phyloP scores from a whole-genome alignment of 2,329 filamentous ascomycete species.

The Pseudogymnoascus sp. region DNA sequence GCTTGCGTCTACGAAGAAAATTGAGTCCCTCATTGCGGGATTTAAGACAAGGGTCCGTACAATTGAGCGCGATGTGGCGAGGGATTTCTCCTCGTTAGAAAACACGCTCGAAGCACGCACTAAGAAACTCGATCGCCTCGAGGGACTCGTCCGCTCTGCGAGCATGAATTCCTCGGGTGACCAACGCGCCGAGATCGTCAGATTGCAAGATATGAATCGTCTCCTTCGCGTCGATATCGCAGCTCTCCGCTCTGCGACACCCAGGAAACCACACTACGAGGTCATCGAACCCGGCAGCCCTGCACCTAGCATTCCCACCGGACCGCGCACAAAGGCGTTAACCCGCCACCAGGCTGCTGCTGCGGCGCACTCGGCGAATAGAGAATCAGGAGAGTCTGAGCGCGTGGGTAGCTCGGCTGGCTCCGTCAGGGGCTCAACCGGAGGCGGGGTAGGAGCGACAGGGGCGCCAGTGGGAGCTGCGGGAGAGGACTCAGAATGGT shows the following conservation, averaged over 20 bases:
- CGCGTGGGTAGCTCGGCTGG: not conserved
- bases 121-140: conserved; percentile 81
- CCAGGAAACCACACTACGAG: conserved; percentile 41
- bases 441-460: not conserved
- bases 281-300: conserved; percentile 24
- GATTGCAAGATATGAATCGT: conserved; percentile 54
- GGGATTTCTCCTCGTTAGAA: conserved; percentile 83
- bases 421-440: not conserved
- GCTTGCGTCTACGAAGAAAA: conserved; percentile 73
- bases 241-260: conserved; percentile 57
- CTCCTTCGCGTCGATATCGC: conserved; percentile 58
- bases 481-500: conserved; percentile 38
- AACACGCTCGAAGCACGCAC: conserved; percentile 68
- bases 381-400: conserved; percentile 13
- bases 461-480: not conserved
- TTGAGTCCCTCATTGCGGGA: conserved; percentile 69
- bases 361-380: conserved; percentile 27
- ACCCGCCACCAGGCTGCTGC: conserved; percentile 47
- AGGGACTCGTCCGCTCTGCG: conserved; percentile 65
- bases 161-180: conserved; percentile 34
- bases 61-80: conserved; percentile 84
- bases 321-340: conserved; percentile 35
- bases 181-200: conserved; percentile 44
- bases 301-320: conserved; percentile 30
- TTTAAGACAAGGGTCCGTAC: conserved; percentile 74